Evolutionary conservation across 2,329 filamentous ascomycete species (phyloP), one percentile per base, ranked within the genome.

Genomic region (Geosmithia putterillii): DNA sequence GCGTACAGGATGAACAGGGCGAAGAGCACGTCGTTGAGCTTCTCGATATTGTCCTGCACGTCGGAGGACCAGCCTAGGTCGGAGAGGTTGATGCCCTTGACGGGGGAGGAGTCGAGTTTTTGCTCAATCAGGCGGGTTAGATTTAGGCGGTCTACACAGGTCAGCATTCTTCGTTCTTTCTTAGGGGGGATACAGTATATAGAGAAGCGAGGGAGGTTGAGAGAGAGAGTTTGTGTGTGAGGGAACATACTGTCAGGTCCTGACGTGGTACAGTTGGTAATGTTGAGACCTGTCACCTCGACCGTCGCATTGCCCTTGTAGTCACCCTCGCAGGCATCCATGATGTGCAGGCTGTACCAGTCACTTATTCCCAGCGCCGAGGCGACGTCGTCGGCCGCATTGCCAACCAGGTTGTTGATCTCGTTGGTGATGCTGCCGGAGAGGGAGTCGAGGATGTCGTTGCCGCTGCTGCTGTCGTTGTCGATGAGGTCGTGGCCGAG

Each of bases 291-390:
- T 14, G 61, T 54, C 21, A 52, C 52, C 3, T 55, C 49, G 8
- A 44, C 55, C 3, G 66, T 68, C 2, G 61, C 58, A 43, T 70
- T 69, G 23, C 67, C 66, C 36, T 59, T 57, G 48, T 63, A 73
- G 49, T 61, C 49, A 40, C 70, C 70, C 51, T 70, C 57, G 53
- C 70, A 73, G 4, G 59, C 54, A 35, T 62, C 60, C 65, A 69
- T 66, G 50, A 73, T 49, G 48, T 73, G 70, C 23, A 73, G 47
- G 15, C 68, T 71, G 50, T 73, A 73, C 70, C 70, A 73, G 46
- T 73, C 59, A 1, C 63, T 61, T 44, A 73, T 64, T 20, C 69
- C 68, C 22, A 73, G 55, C n/a, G 61, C 57, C 12, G 62, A 57
- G 41, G 62, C 57, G 39, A 70, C 42, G 42, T 65, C 50, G 44